phyloP scores from a whole-genome alignment of 2,329 filamentous ascomycete species.

The Penicillium sp. region DNA sequence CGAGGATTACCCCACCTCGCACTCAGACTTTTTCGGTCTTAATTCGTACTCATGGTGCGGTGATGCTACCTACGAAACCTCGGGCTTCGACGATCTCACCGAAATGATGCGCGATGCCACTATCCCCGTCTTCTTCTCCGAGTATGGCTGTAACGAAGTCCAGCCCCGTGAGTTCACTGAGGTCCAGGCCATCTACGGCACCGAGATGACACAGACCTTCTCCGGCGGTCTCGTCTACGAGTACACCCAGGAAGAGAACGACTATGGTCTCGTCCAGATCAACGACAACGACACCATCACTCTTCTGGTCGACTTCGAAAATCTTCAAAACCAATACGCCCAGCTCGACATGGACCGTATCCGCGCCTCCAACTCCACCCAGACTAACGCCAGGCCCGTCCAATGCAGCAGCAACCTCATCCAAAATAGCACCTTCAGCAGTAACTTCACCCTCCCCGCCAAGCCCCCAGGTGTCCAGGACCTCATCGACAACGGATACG shows the following conservation, averaged over 20 bases:
- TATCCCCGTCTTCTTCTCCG: constrained; percentile 69
- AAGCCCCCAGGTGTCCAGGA: constrained; percentile 68
- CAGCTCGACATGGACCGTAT: constrained; percentile 74
- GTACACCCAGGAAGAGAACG: constrained; percentile 53
- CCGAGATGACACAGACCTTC: constrained; percentile 62
- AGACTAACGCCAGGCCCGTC: constrained; percentile 61
- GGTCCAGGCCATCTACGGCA: constrained; percentile 63
- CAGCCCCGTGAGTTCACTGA: constrained; percentile 64
- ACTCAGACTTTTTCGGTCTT: constrained; percentile 68
- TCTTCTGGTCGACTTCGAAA: constrained; percentile 70
- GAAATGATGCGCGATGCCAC: constrained; percentile 63
- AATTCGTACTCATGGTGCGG: constrained; percentile 75
- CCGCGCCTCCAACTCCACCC: constrained; percentile 64
- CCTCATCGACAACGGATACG: constrained; percentile 78
- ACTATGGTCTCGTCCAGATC: constrained; percentile 65
- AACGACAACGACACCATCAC: constrained; percentile 62
- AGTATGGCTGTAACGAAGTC: constrained; percentile 69
- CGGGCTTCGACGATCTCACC: constrained; percentile 62
- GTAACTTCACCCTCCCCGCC: constrained; percentile 76
- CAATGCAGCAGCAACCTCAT: constrained; percentile 72
- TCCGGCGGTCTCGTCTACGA: constrained; percentile 63
- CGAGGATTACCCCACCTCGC: constrained; percentile 54
- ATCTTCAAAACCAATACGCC: constrained; percentile 75
- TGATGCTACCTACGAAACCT: constrained; percentile 57
- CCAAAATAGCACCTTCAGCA: constrained; percentile 67